A percentile compares a stretch with the other conserved stretches of the same genome.
Evolutionary conservation across 345 rosid genomes (phyloP).

Genomic region (Rubroshorea leprosula): DNA sequence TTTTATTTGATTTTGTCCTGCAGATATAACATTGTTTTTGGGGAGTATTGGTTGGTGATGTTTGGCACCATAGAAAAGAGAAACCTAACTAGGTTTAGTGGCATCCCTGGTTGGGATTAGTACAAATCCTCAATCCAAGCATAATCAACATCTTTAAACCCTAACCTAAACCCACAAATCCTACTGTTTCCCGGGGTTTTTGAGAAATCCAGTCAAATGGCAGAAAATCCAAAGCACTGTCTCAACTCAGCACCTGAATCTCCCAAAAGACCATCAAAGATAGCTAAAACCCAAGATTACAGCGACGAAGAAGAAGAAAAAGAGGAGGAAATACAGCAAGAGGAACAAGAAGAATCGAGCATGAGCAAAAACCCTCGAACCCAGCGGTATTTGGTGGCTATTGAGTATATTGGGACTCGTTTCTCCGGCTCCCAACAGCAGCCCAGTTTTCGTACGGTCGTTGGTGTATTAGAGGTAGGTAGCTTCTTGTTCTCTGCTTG

Average conservation of each 20-base stretch:
- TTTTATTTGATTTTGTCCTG: no score
- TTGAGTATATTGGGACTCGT: constrained; percentile 85
- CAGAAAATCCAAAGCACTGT: constrained; percentile 34
- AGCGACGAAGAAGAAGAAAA: constrained; percentile 28
- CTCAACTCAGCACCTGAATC: constrained; percentile 25
- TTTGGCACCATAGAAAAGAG: neutral
- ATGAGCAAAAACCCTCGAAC: constrained; percentile 48
- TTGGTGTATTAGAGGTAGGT: constrained; percentile 90
- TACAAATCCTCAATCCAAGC: neutral
- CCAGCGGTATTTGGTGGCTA: constrained; percentile 79
- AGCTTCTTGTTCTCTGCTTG: neutral
- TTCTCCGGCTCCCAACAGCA: constrained; percentile 90
- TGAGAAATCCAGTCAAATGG: constrained; percentile 22
- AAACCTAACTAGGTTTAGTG: neutral
- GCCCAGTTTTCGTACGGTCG: constrained; percentile 59
- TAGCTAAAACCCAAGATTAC: constrained; percentile 36
- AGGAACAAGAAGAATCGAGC: constrained; percentile 23
- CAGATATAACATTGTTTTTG: no score
- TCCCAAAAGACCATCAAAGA: constrained; percentile 41
- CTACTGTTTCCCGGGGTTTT: neutral
- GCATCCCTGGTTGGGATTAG: neutral
- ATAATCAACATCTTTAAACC: neutral
- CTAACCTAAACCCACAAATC: neutral
- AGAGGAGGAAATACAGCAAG: constrained; percentile 17
- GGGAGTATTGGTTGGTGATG: no score